Evolutionary conservation across 306 rosid genomes (phyloP), one percentile per base, ranked within the genome.

Genomic region (Urtica urens): DNA sequence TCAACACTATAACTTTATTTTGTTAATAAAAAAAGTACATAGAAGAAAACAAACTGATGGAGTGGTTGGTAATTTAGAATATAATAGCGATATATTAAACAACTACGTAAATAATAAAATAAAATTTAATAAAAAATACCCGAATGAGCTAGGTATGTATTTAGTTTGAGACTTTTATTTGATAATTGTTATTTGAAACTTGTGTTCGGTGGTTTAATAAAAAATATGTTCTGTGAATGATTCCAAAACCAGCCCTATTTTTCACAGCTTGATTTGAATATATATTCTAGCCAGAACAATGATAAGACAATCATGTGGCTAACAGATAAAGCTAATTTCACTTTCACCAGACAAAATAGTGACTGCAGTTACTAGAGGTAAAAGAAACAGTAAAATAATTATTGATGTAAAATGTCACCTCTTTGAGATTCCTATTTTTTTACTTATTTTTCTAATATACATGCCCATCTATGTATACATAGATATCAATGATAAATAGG

Each of bases 71-170:
- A 57, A 68, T 71, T 61, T 58, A 61, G 25, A 61, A 44, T 64
- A 69, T 66, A 66, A 39, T 34, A 66, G 63, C 22, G n/a, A n/a
- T n/a, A n/a, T n/a, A n/a, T n/a, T n/a, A n/a, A n/a, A n/a, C n/a
- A n/a, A n/a, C n/a, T n/a, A n/a, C n/a, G n/a, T n/a, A n/a, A n/a
- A n/a, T n/a, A n/a, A n/a, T n/a, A n/a, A n/a, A n/a, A n/a, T n/a
- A n/a, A n/a, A n/a, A n/a, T n/a, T n/a, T n/a, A 69, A 70, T 60
- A 77, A 66, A 65, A 62, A 49, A 75, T 74, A 75, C 67, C 60
- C 63, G 50, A 8, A 69, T 62, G 71, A 81, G 74, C 65, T 71
- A 66, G 64, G 64, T 60, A 47, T 42, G 12, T 33, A 20, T 49
- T 26, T 50, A 22, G 23, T 10, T 20, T 46, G 53, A 13, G n/a